A percentile compares a stretch with the other conserved stretches of the same genome.
These are phyloP conservation scores for Carex littledalei DNA, from an alignment of 176 grass and related monocot species.

Conservation along the genomic window DNA sequence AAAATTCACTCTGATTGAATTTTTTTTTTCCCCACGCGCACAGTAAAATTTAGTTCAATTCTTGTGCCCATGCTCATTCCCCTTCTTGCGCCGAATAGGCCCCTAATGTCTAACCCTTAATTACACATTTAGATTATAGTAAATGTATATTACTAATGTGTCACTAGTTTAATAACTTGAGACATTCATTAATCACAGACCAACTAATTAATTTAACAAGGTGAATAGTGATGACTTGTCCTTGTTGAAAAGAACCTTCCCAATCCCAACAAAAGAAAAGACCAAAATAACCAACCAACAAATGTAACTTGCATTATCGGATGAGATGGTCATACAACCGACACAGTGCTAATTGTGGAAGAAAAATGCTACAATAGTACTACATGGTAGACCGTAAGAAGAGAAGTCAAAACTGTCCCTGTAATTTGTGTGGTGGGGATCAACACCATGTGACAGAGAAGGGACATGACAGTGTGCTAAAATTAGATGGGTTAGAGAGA, in stretches of 20 bases:
- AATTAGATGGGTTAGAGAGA: no score
- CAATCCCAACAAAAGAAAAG: neutral
- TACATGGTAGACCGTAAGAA: neutral
- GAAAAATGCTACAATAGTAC: neutral
- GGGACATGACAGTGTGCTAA: no score
- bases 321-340: neutral
- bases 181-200: neutral
- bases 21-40: no score
- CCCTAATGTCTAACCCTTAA: neutral
- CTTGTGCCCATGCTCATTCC: no score
- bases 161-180: no score
- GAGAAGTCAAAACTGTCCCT: conserved; percentile 22
- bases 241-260: conserved; percentile 1
- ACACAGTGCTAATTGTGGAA: neutral
- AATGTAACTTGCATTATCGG: neutral
- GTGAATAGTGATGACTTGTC: neutral
- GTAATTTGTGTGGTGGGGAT: conserved; percentile 26
- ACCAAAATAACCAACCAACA: neutral
- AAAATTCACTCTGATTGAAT: no score
- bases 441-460: conserved; percentile 35
- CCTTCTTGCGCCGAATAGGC: no score
- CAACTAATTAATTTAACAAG: neutral
- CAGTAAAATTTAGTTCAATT: no score
- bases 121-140: neutral
- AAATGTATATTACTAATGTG: no score